phyloP scores from a whole-genome alignment of 148 eudicot genomes.

The Oxyria digyna region DNA sequence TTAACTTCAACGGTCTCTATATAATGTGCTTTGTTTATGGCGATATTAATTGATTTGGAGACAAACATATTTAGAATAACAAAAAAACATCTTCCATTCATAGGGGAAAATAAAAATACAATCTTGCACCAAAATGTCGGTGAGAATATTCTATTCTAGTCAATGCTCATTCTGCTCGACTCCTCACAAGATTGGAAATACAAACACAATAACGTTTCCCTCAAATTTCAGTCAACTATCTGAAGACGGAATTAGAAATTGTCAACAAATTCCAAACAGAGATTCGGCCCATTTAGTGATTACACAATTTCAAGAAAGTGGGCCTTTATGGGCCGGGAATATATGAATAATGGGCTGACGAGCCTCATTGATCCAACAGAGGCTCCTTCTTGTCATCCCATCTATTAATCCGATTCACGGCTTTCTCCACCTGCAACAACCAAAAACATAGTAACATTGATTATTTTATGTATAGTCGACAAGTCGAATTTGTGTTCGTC shows the following conservation, averaged over 20 bases:
- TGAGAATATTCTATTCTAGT: too few species aligned
- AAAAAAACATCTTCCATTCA: too few species aligned
- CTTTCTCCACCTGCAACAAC: constrained; percentile 21
- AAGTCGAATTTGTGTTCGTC: not conserved
- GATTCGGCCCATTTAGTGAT: not conserved
- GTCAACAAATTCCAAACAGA: not conserved
- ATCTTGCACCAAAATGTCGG: too few species aligned
- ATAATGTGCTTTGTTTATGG: not conserved
- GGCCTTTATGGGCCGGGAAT: not conserved
- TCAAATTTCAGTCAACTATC: too few species aligned
- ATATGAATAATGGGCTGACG: not conserved
- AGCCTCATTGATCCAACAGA: constrained; percentile 13
- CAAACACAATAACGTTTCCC: too few species aligned
- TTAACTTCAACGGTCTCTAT: not conserved
- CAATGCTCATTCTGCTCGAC: too few species aligned
- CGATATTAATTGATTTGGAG: not conserved
- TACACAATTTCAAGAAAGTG: not conserved
- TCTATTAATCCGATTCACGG: not conserved
- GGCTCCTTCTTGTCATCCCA: constrained; percentile 16
- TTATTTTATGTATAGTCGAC: not conserved
- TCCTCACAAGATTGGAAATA: too few species aligned
- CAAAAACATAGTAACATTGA: not conserved
- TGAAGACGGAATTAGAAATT: not conserved
- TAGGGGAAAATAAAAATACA: too few species aligned
- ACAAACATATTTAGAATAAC: not conserved